These are phyloP conservation scores for Rhodotorula sp. DNA, from an alignment of 1,284 basidiomycete genomes.

Conservation along the genomic window DNA sequence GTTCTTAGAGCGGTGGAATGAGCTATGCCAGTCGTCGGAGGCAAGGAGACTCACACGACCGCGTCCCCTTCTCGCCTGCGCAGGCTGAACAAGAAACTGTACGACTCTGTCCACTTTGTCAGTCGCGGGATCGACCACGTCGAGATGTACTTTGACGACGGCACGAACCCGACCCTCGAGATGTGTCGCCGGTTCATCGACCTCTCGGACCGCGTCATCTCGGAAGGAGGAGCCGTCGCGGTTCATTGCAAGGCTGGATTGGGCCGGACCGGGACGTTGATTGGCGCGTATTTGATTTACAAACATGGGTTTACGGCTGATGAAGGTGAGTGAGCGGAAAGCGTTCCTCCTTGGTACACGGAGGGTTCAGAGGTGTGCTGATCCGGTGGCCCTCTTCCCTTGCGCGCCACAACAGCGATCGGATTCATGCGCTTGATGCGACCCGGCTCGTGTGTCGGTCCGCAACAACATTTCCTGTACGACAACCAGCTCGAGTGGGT, in stretches of 20 bases:
- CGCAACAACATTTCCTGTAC: conserved; percentile 85
- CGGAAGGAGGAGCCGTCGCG: conserved; percentile 55
- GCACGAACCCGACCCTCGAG: conserved; percentile 93
- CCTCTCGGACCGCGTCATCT: conserved; percentile 73
- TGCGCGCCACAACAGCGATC: conserved; percentile 61
- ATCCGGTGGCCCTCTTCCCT: no score
- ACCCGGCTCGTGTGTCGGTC: conserved; percentile 59
- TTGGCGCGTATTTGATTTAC: conserved; percentile 97
- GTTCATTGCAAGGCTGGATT: conserved; percentile 88
- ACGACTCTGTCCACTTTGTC: conserved; percentile 79
- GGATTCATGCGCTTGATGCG: conserved; percentile 97
- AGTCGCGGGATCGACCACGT: conserved; percentile 84
- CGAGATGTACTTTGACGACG: conserved; percentile 95
- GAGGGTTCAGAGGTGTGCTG: no score
- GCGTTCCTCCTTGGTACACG: no score
- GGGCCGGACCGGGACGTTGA: conserved; percentile 88
- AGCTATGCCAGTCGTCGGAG: no score
- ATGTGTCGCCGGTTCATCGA: conserved; percentile 89
- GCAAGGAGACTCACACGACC: neutral
- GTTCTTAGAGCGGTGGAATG: neutral
- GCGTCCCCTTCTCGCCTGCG: no score
- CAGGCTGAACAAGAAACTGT: conserved; percentile 87
- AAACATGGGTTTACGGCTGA: conserved; percentile 98
- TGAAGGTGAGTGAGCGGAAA: conserved; percentile 54
- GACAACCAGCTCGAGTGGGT: conserved; percentile 91